A percentile compares a stretch with the other conserved stretches of the same genome.
These are phyloP conservation scores for Pythium dissotocum DNA, from an alignment of 352 stramenopile species.

Conservation along the genomic window DNA sequence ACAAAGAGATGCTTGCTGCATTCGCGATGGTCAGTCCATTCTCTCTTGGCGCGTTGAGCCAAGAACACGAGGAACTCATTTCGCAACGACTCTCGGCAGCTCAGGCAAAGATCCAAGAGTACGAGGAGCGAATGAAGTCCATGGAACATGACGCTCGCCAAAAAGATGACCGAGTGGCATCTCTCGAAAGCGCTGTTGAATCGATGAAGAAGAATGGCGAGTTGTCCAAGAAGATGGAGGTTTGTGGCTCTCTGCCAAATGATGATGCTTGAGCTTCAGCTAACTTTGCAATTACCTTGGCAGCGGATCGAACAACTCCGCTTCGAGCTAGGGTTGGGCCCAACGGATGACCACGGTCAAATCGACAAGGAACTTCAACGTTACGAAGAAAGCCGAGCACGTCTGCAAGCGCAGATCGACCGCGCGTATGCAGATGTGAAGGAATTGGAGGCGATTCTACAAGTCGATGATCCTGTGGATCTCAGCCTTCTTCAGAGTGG, in stretches of 20 bases:
- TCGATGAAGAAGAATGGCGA: constrained; percentile 21
- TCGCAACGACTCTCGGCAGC: constrained; percentile 8
- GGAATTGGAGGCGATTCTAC: constrained; percentile 46
- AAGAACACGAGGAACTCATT: constrained; percentile 8
- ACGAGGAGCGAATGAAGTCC: constrained; percentile 5
- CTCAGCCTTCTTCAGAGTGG: constrained; percentile 35
- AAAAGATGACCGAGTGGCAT: constrained; percentile 4
- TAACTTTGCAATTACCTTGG: not conserved
- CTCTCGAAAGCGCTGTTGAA: constrained; percentile 13
- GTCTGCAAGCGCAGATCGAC: constrained; percentile 20
- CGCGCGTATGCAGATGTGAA: constrained; percentile 39
- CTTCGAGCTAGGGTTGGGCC: not conserved
- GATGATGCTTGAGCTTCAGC: not conserved
- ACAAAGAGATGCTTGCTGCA: constrained; percentile 10
- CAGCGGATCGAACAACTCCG: not conserved
- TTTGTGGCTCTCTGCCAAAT: not conserved
- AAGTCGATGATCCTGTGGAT: constrained; percentile 39
- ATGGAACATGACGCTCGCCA: constrained; percentile 1
- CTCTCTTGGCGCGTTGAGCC: constrained; percentile 13
- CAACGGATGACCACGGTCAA: constrained; percentile 28
- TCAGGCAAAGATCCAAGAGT: constrained; percentile 8
- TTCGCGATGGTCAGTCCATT: constrained; percentile 20
- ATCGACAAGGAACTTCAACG: constrained; percentile 30
- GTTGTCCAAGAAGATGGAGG: constrained; percentile 17
- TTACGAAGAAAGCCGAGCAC: constrained; percentile 6